Base-by-base conservation (phyloP, 1,284 basidiomycete genomes). In the Blastosporella zonata region DNA sequence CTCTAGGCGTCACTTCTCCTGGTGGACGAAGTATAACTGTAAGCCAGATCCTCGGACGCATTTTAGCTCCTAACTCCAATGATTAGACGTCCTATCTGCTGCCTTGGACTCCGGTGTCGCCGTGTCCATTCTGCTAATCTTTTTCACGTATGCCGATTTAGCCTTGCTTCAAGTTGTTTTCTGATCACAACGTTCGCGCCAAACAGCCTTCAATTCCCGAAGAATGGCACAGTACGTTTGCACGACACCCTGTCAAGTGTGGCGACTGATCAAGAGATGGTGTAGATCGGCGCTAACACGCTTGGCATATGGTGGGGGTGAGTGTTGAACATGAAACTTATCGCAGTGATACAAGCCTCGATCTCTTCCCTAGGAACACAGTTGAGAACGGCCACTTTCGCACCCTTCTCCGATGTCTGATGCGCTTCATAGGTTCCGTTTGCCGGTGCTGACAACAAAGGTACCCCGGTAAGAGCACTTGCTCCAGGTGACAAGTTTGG, bases 21-120 rank as follows among this genome's bases (percentile, higher is more conserved):
- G 81, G 79, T 87, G 83, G 84, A 74, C 78, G n/a, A 85, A 85
- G 67, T 82, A 78, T 67, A 72, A 72, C 52, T 72, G 34, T 39
- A 37, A 39, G 27, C 13, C 12, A 4, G 22, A 31, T 21, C 20
- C 6, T n/a, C n/a, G 7, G 25, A 29, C 21, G 9, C 21, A 10
- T 13, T 23, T 17, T 13, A 15, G 23, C n/a, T 17, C 12, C 23
- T 18, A 22, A 7, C 22, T n/a, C 9, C 4, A 22, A 3, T 18
- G n/a, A 28, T 9, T 9, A 56, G 55, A 71, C 50, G 78, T 81
- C 38, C 64, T 83, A 45, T 82, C 79, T n/a, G 79, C 79, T 10
- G 80, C 75, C 3, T 64, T 84, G 54, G 79, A 79, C 63, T 75
- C 81, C 21, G 81, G 82, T 17, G 70, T 85, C 8, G 82, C 82